phyloP scores from a whole-genome alignment of 805 yeast species.

The Wickerhamomyces pijperi region DNA sequence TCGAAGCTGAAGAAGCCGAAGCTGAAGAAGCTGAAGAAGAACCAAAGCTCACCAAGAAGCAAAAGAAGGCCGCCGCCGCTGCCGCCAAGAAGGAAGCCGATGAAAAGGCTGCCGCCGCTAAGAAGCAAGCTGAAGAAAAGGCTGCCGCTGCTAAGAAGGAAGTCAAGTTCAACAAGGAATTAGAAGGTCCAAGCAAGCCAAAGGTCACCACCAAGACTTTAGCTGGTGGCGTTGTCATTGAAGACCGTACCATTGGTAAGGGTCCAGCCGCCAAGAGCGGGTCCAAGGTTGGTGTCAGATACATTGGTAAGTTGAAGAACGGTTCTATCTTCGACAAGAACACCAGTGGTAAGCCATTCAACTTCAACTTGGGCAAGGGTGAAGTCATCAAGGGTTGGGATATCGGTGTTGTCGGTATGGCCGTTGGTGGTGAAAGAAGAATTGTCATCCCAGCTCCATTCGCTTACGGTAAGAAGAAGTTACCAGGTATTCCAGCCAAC shows the following conservation, averaged over 20 bases:
- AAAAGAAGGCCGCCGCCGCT: constrained; percentile 17
- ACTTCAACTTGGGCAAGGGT: constrained; percentile 86
- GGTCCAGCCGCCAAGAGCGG: constrained; percentile 86
- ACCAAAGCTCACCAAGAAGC: constrained; percentile 20
- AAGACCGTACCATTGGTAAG: constrained; percentile 83
- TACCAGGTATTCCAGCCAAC: constrained; percentile 98
- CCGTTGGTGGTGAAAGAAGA: constrained; percentile 98
- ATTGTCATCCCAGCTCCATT: constrained; percentile 89
- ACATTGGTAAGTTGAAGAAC: constrained; percentile 93
- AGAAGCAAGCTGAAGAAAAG: constrained; percentile 23
- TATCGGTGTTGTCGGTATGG: constrained; percentile 97
- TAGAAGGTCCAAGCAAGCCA: constrained; percentile 81
- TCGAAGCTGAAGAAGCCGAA: constrained; percentile 38
- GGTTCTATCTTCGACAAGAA: constrained; percentile 96
- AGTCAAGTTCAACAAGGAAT: constrained; percentile 81
- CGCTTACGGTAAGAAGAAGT: constrained; percentile 90
- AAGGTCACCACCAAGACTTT: constrained; percentile 67
- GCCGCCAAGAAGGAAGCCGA: constrained; percentile 17
- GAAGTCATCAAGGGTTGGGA: constrained; percentile 99
- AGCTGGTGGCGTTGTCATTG: constrained; percentile 87
- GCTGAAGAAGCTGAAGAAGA: constrained; percentile 24
- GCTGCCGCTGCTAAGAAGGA: constrained; percentile 28
- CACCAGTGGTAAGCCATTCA: constrained; percentile 93
- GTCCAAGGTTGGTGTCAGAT: constrained; percentile 88
- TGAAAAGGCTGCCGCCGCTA: constrained; percentile 7